Conservation (phyloP, 2,329 filamentous ascomycete species). For the Colletotrichum sp. region DNA sequence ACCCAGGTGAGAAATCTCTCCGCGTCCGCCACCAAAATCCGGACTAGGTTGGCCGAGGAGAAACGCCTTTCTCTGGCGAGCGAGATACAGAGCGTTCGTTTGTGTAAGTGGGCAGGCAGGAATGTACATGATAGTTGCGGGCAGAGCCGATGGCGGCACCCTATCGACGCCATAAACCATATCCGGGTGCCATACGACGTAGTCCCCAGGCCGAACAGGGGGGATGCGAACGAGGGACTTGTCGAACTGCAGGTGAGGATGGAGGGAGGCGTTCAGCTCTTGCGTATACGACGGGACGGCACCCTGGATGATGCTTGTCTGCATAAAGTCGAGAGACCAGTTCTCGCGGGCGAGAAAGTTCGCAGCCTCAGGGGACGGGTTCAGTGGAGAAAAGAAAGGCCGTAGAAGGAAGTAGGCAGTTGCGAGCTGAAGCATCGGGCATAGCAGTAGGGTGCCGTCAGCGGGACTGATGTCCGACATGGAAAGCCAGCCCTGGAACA, state of each 20-base stretch:
- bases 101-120: constrained; percentile 55
- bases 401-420: constrained; percentile 81
- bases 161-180: constrained; percentile 73
- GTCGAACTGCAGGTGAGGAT: constrained; percentile 74
- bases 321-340: constrained; percentile 55
- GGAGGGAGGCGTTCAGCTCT: constrained; percentile 70
- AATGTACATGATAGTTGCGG: constrained; percentile 40
- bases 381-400: constrained; percentile 67
- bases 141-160: background rate
- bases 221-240: constrained; percentile 75
- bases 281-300: constrained; percentile 72
- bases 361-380: constrained; percentile 36
- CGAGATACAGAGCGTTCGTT: constrained; percentile 62
- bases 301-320: constrained; percentile 68
- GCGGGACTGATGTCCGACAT: constrained; percentile 63
- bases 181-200: constrained; percentile 78
- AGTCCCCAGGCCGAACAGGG: constrained; percentile 73
- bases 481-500: constrained; percentile 63
- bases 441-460: constrained; percentile 76
- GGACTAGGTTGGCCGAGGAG: constrained; percentile 44
- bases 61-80: constrained; percentile 55
- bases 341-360: constrained; percentile 51
- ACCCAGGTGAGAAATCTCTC: constrained; percentile 38
- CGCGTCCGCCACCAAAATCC: constrained; percentile 40
- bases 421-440: constrained; percentile 65